Conservation (phyloP, 2,329 filamentous ascomycete genomes). For the Eutypella sp. region DNA sequence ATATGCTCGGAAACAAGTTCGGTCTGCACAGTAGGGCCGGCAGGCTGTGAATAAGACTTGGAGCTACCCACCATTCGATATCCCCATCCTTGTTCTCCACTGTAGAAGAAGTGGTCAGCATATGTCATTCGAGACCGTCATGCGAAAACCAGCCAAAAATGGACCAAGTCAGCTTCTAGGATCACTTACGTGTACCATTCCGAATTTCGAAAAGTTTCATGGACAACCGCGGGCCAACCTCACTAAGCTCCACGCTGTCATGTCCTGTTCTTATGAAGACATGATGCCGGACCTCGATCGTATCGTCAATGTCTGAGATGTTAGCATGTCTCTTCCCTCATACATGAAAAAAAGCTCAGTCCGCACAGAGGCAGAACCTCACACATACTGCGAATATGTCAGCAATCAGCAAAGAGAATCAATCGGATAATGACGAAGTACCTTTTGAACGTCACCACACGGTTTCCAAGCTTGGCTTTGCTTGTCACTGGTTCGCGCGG, state of each 20-base stretch:
- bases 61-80: conserved; percentile 63
- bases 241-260: conserved; percentile 80
- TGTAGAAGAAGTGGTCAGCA: conserved; percentile 28
- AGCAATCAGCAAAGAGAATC: neutral
- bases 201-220: conserved; percentile 94
- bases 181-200: conserved; percentile 52
- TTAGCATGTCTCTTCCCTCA: conserved; percentile 60
- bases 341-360: too few species aligned
- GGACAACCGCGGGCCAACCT: conserved; percentile 94
- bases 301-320: conserved; percentile 66
- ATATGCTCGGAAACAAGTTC: neutral
- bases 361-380: neutral
- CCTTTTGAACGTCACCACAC: conserved; percentile 91
- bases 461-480: conserved; percentile 73
- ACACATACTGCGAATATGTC: neutral
- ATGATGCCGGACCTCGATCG: conserved; percentile 87
- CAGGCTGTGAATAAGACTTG: neutral
- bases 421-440: conserved; percentile 73
- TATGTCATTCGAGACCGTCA: too few species aligned
- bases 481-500: conserved; percentile 71
- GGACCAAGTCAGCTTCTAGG: neutral
- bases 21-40: neutral
- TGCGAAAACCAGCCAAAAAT: too few species aligned
- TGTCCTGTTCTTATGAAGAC: conserved; percentile 93
- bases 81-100: conserved; percentile 93